Conservation (phyloP, 257 asterid genomes). For the Phtheirospermum japonicum region DNA sequence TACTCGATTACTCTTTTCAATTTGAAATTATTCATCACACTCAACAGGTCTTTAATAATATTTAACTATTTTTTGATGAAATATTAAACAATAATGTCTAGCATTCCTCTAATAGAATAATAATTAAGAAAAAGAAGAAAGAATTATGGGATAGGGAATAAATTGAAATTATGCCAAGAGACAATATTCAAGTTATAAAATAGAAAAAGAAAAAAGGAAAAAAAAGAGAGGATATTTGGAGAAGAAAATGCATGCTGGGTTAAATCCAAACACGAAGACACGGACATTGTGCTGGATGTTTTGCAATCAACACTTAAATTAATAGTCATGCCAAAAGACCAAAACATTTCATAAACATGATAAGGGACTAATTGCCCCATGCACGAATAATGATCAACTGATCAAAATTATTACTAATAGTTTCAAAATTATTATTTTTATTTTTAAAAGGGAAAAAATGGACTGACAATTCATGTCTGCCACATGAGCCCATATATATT, state of each 20-base stretch:
- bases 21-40: too few species aligned
- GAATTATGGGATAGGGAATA: too few species aligned
- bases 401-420: background rate
- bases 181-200: background rate
- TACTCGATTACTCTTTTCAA: too few species aligned
- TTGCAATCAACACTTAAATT: background rate
- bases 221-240: too few species aligned
- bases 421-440: background rate
- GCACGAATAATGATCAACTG: background rate
- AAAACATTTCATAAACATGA: slow-evolving; percentile 1
- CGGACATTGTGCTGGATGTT: background rate
- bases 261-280: background rate
- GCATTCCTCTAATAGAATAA: too few species aligned
- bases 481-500: too few species aligned
- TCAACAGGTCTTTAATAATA: too few species aligned
- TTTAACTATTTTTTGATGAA: too few species aligned
- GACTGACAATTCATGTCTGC: too few species aligned
- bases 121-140: too few species aligned
- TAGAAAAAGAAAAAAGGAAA: background rate
- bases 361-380: background rate
- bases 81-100: too few species aligned
- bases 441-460: too few species aligned
- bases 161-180: background rate
- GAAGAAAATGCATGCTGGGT: background rate
- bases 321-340: background rate